Base-by-base conservation (phyloP, 192 early-diverging fungal species). In the Umbelopsis sp. region DNA sequence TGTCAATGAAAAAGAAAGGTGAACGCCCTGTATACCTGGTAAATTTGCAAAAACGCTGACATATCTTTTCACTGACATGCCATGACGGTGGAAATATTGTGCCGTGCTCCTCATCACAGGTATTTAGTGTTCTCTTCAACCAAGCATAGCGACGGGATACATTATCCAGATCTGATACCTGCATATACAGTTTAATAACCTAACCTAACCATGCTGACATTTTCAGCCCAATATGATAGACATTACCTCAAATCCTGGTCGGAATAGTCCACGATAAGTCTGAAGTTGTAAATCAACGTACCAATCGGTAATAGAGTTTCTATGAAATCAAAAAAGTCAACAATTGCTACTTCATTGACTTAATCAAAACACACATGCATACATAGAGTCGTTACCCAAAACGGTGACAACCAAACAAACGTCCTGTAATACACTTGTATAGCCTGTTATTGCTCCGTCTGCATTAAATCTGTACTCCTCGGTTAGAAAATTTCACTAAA, bases 101-200 rank as follows among this genome's bases (percentile, higher is more conserved):
- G 0, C 90, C 87, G 74, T 97, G 94, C 34, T 91, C 89, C n/a
- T 97, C 95, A 71, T 96, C 92, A 76, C 89, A 92, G n/a, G 85
- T 90, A 74, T 94, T 94, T 44, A 98, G 74, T n/a, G 92, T 80
- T 22, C 96, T 85, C 68, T 96, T 93, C 34, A 99, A 78, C 93
- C 95, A 98, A 4, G 96, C 93, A 77, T 96, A 98, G 26, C 97
- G 84, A 26, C 95, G 83, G 6, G 93, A 91, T 0, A 94, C 88
- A 49, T 95, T 90, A 54, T 93, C 94, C 1, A 99, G 76, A 32
- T 90, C 90, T n/a, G 94, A 76, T 31, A 73, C 71, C 74, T 75
- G 25, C 25, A 69, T 17, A 32, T 44, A 25, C 66, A 6, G 4
- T 9, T 45, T 22, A 45, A 2, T 47, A 21, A 29, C 29, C 20